phyloP scores from a whole-genome alignment of 164 flowering plant species.

The Liriodendron chinense region DNA sequence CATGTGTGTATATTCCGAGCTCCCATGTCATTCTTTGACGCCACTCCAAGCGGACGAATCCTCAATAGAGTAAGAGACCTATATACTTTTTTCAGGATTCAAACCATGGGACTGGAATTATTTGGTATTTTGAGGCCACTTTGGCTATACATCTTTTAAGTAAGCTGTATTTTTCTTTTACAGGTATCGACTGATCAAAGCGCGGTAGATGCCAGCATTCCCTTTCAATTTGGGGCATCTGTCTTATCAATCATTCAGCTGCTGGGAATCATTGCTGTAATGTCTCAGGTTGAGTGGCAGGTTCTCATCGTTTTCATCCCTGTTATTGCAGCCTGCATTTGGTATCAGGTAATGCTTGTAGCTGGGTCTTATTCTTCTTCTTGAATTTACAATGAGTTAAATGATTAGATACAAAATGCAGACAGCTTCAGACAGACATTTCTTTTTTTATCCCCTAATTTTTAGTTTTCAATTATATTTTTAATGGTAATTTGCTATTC shows the following conservation, averaged over 20 bases:
- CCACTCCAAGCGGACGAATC: constrained; percentile 93
- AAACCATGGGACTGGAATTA: background rate
- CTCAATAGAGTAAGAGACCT: constrained; percentile 62
- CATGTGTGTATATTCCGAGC: constrained; percentile 81
- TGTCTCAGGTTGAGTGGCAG: constrained; percentile 93
- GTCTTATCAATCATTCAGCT: constrained; percentile 65
- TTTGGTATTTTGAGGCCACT: background rate
- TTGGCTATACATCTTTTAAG: background rate
- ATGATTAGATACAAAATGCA: background rate
- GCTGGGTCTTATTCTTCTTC: background rate
- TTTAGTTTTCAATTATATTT: background rate
- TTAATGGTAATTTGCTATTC: too few species aligned
- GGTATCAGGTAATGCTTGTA: constrained; percentile 68
- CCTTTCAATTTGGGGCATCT: constrained; percentile 38
- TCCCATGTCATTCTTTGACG: constrained; percentile 94
- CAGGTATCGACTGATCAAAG: constrained; percentile 97
- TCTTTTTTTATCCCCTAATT: background rate
- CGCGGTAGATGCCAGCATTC: constrained; percentile 60
- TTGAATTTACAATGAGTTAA: background rate
- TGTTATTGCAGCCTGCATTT: constrained; percentile 53
- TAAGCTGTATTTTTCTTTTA: constrained; percentile 2
- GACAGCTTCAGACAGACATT: background rate
- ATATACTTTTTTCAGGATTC: background rate
- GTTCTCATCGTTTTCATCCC: constrained; percentile 83
- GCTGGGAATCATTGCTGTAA: constrained; percentile 75